Evolutionary conservation across 2,329 filamentous ascomycete species (phyloP).

Genomic region (Aspergillus fijiensis): DNA sequence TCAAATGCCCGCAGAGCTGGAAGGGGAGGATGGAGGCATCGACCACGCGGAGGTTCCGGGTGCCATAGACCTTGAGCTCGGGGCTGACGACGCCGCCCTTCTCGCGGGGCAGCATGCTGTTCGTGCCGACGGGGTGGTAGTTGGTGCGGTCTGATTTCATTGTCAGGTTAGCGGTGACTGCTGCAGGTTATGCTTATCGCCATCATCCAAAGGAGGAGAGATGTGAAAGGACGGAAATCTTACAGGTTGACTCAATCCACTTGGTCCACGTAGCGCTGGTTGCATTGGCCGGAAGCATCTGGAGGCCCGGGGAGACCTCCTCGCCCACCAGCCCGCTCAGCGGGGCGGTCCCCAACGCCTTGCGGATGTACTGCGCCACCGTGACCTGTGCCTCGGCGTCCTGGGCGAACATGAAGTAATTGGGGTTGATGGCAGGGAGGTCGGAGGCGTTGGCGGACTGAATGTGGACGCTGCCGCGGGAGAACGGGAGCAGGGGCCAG

Average conservation of each 20-base stretch:
- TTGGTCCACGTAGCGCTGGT: no score
- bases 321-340: slow-evolving; percentile 18
- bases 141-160: neutral
- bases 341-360: slow-evolving; percentile 21
- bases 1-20: slow-evolving; percentile 32
- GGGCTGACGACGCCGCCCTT: slow-evolving; percentile 7
- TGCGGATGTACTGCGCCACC: slow-evolving; percentile 19
- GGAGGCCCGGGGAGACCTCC: slow-evolving; percentile 23
- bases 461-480: slow-evolving; percentile 31
- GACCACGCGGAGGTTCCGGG: slow-evolving; percentile 28
- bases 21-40: slow-evolving; percentile 36
- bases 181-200: no score
- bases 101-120: slow-evolving; percentile 8
- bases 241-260: no score
- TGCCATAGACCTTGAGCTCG: slow-evolving; percentile 8
- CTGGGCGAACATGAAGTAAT: slow-evolving; percentile 32
- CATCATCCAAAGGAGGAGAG: no score
- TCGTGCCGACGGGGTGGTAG: slow-evolving; percentile 11
- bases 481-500: slow-evolving; percentile 32
- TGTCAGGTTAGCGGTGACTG: no score
- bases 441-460: slow-evolving; percentile 24
- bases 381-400: slow-evolving; percentile 13
- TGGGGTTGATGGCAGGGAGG: slow-evolving; percentile 29
- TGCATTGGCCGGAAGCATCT: slow-evolving; percentile 15
- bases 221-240: no score